Conservation (phyloP, 1,284 basidiomycete species). For the Trichosporon sp. region DNA sequence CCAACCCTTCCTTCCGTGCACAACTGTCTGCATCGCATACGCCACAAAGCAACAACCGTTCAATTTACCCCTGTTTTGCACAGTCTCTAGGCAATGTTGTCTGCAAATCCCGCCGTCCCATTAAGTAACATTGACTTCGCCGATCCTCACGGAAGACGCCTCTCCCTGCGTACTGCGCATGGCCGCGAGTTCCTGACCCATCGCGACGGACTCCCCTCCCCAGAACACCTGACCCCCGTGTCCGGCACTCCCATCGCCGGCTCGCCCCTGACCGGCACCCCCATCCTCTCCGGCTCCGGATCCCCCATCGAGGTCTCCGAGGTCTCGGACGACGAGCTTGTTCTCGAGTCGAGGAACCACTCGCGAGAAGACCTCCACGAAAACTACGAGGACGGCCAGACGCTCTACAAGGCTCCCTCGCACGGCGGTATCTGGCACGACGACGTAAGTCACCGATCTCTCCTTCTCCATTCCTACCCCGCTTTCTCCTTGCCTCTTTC, state of each 20-base stretch:
- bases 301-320: slow-evolving; percentile 32
- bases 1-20: neutral
- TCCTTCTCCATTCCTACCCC: no score
- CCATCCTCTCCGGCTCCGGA: slow-evolving; percentile 28
- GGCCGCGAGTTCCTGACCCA: slow-evolving; percentile 51
- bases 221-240: slow-evolving; percentile 52
- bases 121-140: slow-evolving; percentile 48
- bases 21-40: no score
- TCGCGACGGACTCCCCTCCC: slow-evolving; percentile 52
- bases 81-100: slow-evolving; percentile 46
- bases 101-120: slow-evolving; percentile 52
- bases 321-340: slow-evolving; percentile 30
- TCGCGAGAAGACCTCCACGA: slow-evolving; percentile 31
- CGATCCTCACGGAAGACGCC: slow-evolving; percentile 35
- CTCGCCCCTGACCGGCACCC: slow-evolving; percentile 33
- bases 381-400: slow-evolving; percentile 28
- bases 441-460: slow-evolving; percentile 41
- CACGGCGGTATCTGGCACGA: slow-evolving; percentile 52
- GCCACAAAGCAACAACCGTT: neutral
- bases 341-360: slow-evolving; percentile 29
- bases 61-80: neutral
- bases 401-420: slow-evolving; percentile 45
- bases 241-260: slow-evolving; percentile 36
- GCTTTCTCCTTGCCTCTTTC: neutral
- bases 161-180: slow-evolving; percentile 50